Base-by-base conservation (phyloP, 768 basidiomycete genomes). In the Mycena crocata region DNA sequence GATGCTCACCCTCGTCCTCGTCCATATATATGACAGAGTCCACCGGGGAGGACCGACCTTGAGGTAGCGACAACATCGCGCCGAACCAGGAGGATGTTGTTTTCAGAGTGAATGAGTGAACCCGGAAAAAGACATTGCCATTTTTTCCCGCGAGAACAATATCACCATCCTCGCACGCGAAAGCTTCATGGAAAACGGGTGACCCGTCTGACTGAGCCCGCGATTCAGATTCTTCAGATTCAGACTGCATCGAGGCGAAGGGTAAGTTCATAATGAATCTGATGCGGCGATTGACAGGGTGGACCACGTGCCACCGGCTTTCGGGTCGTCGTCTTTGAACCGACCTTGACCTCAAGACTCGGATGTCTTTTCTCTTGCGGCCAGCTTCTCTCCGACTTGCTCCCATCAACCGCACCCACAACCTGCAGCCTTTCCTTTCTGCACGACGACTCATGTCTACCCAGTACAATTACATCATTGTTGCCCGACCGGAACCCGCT, bases 71-170 rank as follows among this genome's bases (percentile, higher is more conserved):
- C 73, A 89, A 87, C 78, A 90, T 88, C 8, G 86, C 75, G 15
- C 85, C 82, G 73, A 89, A 90, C 85, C 89, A 90, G 24, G 87
- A 86, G 5, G 89, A 90, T 0, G 90, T 89, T 21, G 84, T 86
- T 71, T 87, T 89, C 44, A 91, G 80, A 1, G 86, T 87, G 76
- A 81, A 85, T 0, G 86, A 84, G 62, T 90, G 89, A 19, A 90
- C 81, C 30, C 85, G 83, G 73, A 91, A 91, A 70, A 80, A 77
- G 46, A 83, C 77, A 8, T 79, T 76, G 30, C 84, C 83, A 58
- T 85, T 82, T 58, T 84, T 86, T 21, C 86, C 82, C 21, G 83
- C 82, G 8, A 91, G 77, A 10, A 90, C 77, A 24, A 88, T 79
- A 60, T 91, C 89, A 21, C 83, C 87, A 31, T 89, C 89, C 15